Conservation (phyloP, 139 green algal genomes). For the Tetraselmis chui region DNA sequence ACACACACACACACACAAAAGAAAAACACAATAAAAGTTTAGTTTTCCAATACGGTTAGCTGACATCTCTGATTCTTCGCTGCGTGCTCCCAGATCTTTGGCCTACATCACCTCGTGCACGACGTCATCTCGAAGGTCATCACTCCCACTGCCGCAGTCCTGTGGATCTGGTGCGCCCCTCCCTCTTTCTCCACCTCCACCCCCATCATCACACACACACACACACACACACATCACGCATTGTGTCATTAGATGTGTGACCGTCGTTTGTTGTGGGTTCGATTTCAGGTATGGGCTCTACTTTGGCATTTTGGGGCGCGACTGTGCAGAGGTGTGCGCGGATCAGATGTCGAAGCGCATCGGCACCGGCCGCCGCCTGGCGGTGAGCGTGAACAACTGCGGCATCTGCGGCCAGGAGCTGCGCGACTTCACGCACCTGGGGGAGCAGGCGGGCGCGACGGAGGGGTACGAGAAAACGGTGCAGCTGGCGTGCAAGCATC, state of each 20-base stretch:
- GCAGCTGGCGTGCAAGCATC: conserved; percentile 82
- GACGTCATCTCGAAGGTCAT: neutral
- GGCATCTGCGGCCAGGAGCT: conserved; percentile 73
- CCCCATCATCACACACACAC: too few relatives aligned
- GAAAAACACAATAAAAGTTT: too few relatives aligned
- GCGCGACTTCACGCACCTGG: conserved; percentile 39
- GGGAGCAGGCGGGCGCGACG: conserved; percentile 13
- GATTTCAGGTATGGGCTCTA: conserved; percentile 86
- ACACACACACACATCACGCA: too few relatives aligned
- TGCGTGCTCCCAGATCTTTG: conserved; percentile 48
- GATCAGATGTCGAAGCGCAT: conserved; percentile 58
- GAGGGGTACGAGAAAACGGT: conserved; percentile 29
- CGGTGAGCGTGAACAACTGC: conserved; percentile 53
- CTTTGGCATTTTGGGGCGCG: conserved; percentile 78
- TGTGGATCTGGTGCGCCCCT: neutral
- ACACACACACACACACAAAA: too few relatives aligned
- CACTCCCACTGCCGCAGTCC: neutral
- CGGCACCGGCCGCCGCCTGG: conserved; percentile 35
- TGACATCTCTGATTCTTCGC: too few relatives aligned
- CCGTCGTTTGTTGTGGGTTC: too few relatives aligned
- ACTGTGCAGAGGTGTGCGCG: conserved; percentile 75
- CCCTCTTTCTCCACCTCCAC: neutral
- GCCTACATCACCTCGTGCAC: conserved; percentile 35
- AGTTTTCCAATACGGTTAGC: too few relatives aligned
- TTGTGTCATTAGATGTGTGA: too few relatives aligned